Evolutionary conservation across 345 rosid species (phyloP).

Genomic region (Passiflora organensis): DNA sequence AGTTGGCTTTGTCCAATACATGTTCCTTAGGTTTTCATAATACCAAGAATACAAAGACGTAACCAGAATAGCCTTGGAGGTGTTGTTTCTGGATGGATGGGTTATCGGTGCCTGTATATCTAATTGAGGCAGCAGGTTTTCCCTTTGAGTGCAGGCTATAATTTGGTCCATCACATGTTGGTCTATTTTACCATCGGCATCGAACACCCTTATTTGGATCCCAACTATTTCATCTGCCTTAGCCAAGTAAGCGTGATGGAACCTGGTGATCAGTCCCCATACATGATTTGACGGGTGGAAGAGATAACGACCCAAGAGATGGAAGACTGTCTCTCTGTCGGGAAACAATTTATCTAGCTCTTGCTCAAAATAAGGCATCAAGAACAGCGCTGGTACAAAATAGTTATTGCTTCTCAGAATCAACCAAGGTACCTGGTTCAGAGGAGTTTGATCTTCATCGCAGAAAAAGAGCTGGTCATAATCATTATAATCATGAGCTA

Average conservation of each 20-base stretch:
- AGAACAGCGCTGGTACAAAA: constrained; percentile 15
- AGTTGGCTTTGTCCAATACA: constrained; percentile 18
- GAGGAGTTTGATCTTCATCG: constrained; percentile 7
- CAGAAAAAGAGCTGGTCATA: constrained; percentile 12
- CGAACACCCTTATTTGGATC: constrained; percentile 19
- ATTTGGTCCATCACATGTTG: constrained; percentile 13
- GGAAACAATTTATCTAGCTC: constrained; percentile 17
- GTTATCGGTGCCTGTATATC: not conserved
- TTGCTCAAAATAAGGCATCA: constrained; percentile 7
- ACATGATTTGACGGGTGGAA: constrained; percentile 23
- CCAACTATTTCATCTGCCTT: constrained; percentile 19
- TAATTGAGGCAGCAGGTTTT: constrained; percentile 11
- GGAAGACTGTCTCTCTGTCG: constrained; percentile 22
- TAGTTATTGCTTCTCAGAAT: constrained; percentile 15
- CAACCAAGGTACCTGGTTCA: constrained; percentile 12
- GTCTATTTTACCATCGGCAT: not conserved
- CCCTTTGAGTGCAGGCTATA: constrained; percentile 7
- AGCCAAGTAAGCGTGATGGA: constrained; percentile 18
- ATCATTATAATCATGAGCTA: constrained; percentile 1
- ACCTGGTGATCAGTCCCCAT: constrained; percentile 20
- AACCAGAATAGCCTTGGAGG: constrained; percentile 11
- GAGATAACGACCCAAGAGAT: constrained; percentile 23
- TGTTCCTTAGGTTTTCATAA: constrained; percentile 3
- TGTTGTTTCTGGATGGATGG: not conserved
- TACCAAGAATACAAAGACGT: constrained; percentile 14